Evolutionary conservation across 495 filamentous ascomycete species (phyloP).

Genomic region (Tuber brumale): DNA sequence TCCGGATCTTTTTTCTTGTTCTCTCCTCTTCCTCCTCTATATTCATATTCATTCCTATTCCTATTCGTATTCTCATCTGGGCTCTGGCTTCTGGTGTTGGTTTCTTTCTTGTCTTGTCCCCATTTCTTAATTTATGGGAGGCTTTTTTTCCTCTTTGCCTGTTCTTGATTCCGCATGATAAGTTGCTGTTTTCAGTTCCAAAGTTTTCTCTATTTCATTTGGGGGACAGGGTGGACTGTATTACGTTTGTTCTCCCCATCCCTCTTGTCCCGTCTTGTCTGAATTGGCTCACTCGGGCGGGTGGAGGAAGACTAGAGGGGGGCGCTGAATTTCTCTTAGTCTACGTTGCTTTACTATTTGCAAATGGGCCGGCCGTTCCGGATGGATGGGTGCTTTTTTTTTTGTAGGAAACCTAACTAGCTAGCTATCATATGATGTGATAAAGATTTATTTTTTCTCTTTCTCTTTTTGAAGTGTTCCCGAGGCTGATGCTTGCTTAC

Average conservation of each 20-base stretch:
- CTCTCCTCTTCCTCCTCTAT: background rate
- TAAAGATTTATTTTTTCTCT: background rate
- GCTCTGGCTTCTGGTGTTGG: constrained; percentile 1
- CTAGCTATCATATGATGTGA: background rate
- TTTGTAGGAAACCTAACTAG: background rate
- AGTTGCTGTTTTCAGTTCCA: background rate
- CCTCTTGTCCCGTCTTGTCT: background rate
- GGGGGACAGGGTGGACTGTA: background rate
- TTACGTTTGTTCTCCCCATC: background rate
- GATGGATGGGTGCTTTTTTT: background rate
- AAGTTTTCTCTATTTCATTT: background rate
- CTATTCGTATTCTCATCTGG: constrained; percentile 6
- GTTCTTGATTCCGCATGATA: background rate
- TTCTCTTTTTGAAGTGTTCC: background rate
- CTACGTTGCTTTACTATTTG: background rate
- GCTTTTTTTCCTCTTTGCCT: constrained; percentile 18
- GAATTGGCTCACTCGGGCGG: background rate
- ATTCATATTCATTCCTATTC: constrained; percentile 16
- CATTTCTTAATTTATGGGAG: constrained; percentile 7
- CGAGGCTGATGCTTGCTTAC: background rate
- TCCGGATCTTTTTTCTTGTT: background rate
- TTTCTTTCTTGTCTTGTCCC: background rate
- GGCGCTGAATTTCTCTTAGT: background rate
- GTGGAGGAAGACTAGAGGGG: background rate
- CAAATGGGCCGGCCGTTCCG: background rate